Conservation (phyloP, 192 early-diverging fungal species). For the Mortierella alpina region DNA sequence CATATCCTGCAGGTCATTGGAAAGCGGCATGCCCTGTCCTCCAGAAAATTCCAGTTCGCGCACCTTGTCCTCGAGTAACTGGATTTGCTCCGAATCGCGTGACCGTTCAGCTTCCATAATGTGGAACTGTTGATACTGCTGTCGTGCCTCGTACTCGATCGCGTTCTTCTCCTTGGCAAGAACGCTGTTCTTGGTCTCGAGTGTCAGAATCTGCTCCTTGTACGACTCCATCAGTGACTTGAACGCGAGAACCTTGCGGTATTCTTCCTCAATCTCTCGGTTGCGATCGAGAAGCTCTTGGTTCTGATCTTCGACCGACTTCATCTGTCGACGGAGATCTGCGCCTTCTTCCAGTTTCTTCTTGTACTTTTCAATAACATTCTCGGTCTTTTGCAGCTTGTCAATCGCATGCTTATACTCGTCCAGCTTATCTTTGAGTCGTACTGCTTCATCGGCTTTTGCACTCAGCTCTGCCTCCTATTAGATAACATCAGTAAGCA, state of each 20-base stretch:
- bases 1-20: slow-evolving; percentile 28
- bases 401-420: slow-evolving; percentile 93
- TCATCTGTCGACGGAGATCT: slow-evolving; percentile 83
- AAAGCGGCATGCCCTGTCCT: slow-evolving; percentile 31
- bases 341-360: slow-evolving; percentile 92
- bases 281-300: slow-evolving; percentile 76
- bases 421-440: slow-evolving; percentile 90
- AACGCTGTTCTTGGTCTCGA: slow-evolving; percentile 79
- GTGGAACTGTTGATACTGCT: slow-evolving; percentile 70
- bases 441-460: slow-evolving; percentile 76
- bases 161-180: slow-evolving; percentile 78
- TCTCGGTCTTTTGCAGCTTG: slow-evolving; percentile 92
- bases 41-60: slow-evolving; percentile 84
- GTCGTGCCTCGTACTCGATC: slow-evolving; percentile 75
- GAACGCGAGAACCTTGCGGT: slow-evolving; percentile 79
- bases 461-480: slow-evolving; percentile 66
- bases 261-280: slow-evolving; percentile 87
- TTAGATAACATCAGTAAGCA: neutral
- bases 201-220: slow-evolving; percentile 80
- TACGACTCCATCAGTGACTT: slow-evolving; percentile 89
- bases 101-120: slow-evolving; percentile 70
- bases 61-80: slow-evolving; percentile 81
- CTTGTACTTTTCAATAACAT: slow-evolving; percentile 96
- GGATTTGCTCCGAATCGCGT: slow-evolving; percentile 80
- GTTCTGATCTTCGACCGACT: slow-evolving; percentile 83